Evolutionary conservation across 352 stramenopile genomes (phyloP).

Genomic region (Phytopythium helicoides): DNA sequence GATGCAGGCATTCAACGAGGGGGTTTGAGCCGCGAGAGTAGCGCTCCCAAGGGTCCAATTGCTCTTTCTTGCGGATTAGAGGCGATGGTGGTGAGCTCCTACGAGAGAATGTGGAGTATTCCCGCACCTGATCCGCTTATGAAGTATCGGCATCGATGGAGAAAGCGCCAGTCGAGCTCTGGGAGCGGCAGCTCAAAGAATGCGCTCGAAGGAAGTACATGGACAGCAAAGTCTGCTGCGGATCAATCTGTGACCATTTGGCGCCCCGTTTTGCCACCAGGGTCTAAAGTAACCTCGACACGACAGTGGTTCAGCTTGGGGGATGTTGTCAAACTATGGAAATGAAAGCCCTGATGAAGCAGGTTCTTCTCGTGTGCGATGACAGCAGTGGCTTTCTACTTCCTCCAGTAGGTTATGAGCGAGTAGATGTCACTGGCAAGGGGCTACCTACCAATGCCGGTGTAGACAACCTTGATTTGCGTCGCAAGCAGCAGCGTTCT

Average conservation of each 20-base stretch:
- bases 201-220: slow-evolving; percentile 9
- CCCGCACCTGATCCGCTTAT: slow-evolving; percentile 74
- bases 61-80: slow-evolving; percentile 66
- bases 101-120: slow-evolving; percentile 82
- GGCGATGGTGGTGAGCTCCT: slow-evolving; percentile 67
- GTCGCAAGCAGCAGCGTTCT: slow-evolving; percentile 80
- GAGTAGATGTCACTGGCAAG: slow-evolving; percentile 80
- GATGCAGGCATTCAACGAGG: slow-evolving; percentile 39
- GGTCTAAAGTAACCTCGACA: slow-evolving; percentile 24
- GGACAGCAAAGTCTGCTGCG: slow-evolving; percentile 34
- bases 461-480: slow-evolving; percentile 56
- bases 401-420: slow-evolving; percentile 72
- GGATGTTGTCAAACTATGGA: slow-evolving; percentile 64
- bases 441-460: slow-evolving; percentile 77
- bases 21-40: slow-evolving; percentile 33
- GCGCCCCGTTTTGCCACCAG: slow-evolving; percentile 47
- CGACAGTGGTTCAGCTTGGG: slow-evolving; percentile 69
- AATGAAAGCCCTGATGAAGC: slow-evolving; percentile 55
- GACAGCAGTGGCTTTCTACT: slow-evolving; percentile 43
- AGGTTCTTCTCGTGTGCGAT: slow-evolving; percentile 62
- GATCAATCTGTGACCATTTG: slow-evolving; percentile 74
- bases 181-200: background rate
- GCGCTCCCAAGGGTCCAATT: slow-evolving; percentile 74
- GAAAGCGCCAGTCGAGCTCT: slow-evolving; percentile 29
- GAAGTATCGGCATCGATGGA: slow-evolving; percentile 81